These are phyloP conservation scores for Dacryopinax spathularia DNA, from an alignment of 768 basidiomycete species.

Conservation along the genomic window DNA sequence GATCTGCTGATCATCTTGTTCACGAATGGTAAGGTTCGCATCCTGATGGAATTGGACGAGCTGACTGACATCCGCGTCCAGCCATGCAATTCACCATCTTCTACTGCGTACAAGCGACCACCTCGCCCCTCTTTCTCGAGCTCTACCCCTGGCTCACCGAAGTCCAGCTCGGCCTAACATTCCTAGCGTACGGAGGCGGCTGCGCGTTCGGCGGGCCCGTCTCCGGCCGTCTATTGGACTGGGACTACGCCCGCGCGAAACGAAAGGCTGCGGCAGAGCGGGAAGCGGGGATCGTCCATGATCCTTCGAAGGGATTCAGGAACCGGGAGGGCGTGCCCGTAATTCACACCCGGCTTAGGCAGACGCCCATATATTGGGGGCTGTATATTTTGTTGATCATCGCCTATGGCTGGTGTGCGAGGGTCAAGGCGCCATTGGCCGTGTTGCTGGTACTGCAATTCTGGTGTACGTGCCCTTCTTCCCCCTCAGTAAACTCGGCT, in stretches of 20 bases:
- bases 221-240: conserved; percentile 51
- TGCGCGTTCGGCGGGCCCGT: conserved; percentile 44
- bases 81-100: conserved; percentile 33
- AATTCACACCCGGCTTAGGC: conserved; percentile 19
- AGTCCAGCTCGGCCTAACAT: conserved; percentile 61
- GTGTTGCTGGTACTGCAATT: conserved; percentile 21
- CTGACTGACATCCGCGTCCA: not conserved
- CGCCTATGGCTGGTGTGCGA: conserved; percentile 20
- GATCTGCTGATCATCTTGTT: conserved; percentile 43
- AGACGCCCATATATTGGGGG: conserved; percentile 13
- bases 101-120: conserved; percentile 45
- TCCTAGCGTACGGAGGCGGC: conserved; percentile 60
- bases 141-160: conserved; percentile 50
- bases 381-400: conserved; percentile 11
- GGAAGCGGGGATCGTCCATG: not conserved
- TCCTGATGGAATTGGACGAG: too few relatives aligned
- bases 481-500: not conserved
- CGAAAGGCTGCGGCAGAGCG: conserved; percentile 4
- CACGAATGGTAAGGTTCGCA: conserved; percentile 37
- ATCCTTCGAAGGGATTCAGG: conserved; percentile 15
- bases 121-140: conserved; percentile 44
- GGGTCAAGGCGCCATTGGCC: conserved; percentile 14
- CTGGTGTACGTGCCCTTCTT: conserved; percentile 5
- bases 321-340: conserved; percentile 15
- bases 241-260: conserved; percentile 41